A percentile compares a stretch with the other conserved stretches of the same genome.
These are phyloP conservation scores for Colletotrichum sp. DNA, from an alignment of 2,329 filamentous ascomycete genomes.

Conservation along the genomic window DNA sequence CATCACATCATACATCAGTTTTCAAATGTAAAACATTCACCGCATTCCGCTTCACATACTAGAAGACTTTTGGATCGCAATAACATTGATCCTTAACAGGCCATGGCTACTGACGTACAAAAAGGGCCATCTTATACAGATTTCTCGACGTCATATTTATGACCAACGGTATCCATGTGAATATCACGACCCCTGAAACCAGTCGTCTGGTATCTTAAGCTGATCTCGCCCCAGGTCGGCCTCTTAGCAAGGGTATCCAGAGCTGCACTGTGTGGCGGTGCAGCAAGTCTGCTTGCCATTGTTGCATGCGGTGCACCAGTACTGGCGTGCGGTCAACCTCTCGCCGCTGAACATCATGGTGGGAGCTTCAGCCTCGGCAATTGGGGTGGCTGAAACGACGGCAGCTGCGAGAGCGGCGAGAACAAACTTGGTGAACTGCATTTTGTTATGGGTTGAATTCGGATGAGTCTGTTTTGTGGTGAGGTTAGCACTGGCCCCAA, in stretches of 20 bases:
- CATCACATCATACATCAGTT: background rate
- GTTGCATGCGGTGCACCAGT: background rate
- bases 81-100: fast-evolving
- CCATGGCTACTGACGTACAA: background rate
- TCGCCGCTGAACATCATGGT: background rate
- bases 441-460: background rate
- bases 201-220: background rate
- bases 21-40: background rate
- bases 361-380: background rate
- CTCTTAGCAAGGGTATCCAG: background rate
- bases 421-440: background rate
- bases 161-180: background rate
- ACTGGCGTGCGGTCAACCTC: background rate
- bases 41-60: background rate
- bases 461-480: background rate
- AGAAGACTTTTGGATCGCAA: background rate
- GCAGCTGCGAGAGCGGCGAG: background rate
- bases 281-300: background rate
- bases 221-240: background rate
- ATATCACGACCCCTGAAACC: background rate
- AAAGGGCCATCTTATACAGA: background rate
- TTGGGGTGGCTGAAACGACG: background rate
- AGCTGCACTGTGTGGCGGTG: background rate
- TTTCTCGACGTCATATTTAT: background rate
- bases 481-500: background rate